phyloP scores from a whole-genome alignment of 2,329 filamentous ascomycete genomes.

The Colletotrichum spaethianum region DNA sequence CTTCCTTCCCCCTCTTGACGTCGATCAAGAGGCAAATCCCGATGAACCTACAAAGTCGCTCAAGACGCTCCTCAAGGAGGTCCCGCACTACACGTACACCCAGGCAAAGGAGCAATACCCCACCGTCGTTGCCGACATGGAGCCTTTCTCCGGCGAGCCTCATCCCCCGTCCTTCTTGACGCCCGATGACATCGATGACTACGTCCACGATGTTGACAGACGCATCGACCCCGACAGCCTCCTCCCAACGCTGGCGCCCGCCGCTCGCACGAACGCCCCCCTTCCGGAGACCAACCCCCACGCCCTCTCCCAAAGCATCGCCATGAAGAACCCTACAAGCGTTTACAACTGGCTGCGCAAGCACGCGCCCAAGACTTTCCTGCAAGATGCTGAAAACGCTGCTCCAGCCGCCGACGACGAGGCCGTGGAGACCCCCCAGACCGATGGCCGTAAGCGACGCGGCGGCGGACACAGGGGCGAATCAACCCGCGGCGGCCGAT shows the following conservation, averaged over 20 bases:
- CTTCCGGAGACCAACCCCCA: conserved; percentile 51
- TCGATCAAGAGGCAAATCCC: conserved; percentile 49
- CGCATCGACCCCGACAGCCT: conserved; percentile 60
- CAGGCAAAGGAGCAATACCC: conserved; percentile 76
- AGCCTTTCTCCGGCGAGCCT: conserved; percentile 64
- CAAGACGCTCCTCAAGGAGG: conserved; percentile 64
- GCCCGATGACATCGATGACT: conserved; percentile 80
- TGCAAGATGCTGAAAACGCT: conserved; percentile 78
- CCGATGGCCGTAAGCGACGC: conserved; percentile 44
- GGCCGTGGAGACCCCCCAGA: conserved; percentile 48
- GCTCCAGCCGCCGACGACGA: conserved; percentile 55
- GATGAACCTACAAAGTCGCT: conserved; percentile 65
- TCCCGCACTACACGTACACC: conserved; percentile 66
- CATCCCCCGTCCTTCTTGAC: conserved; percentile 77
- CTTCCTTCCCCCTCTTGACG: conserved; percentile 50
- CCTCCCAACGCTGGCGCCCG: conserved; percentile 67
- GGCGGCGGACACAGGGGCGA: conserved; percentile 38
- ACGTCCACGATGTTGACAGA: conserved; percentile 76
- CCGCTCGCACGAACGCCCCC: conserved; percentile 51
- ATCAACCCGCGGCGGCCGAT: conserved; percentile 42
- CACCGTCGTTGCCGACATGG: conserved; percentile 64
- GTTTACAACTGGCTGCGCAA: conserved; percentile 96
- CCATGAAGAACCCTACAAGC: conserved; percentile 82
- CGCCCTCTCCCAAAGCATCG: conserved; percentile 53
- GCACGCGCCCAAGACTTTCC: conserved; percentile 86